Base-by-base conservation (phyloP, 345 rosid genomes). In the Camelina sativa region DNA sequence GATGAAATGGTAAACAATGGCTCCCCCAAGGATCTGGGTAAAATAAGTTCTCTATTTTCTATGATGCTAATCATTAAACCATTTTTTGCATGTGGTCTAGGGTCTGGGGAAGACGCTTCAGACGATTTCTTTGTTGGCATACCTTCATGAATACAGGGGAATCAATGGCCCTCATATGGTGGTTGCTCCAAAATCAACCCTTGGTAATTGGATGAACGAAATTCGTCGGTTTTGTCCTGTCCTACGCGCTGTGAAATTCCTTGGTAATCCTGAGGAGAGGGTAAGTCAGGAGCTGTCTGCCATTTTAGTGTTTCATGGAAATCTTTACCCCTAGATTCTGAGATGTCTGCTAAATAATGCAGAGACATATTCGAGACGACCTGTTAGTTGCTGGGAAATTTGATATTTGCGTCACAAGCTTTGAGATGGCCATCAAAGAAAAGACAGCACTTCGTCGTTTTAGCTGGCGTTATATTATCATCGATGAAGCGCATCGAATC, bases 141-240 rank as follows among this genome's bases (percentile, higher is more conserved):
- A 91, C 80, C 86, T 96, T 79, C 97, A 92, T 34, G 99, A 96
- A 60, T 96, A 90, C 79, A 80, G 94, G 67, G 97, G 98, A 86
- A 96, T 96, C 64, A 84, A 87, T 74, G 99, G 99, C 71, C 99
- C 99, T 62, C 99, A 96, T 76, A 89, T 92, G 99, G 99, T 96
- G 20, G 98, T 96, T 83, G 97, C 99, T 70, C 99, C 99, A 67
- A 96, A 96, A 83, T 96, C 99, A 79, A 92, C 99, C 28, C 97
- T 92, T 81, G 99, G 98, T 65, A 96, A 96, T 77, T 96, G 98
- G 99, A 92, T 96, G 98, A 96, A 92, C 72, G 99, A 96, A 84
- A 96, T 96, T 76, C 91, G 87, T 32, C 90, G 98, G 19, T 96
- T 96, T 79, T 92, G 99, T 78, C 99, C 98, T n/a, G 54, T 84